Base-by-base conservation (phyloP, 768 basidiomycete genomes). In the Favolaschia claudopus region DNA sequence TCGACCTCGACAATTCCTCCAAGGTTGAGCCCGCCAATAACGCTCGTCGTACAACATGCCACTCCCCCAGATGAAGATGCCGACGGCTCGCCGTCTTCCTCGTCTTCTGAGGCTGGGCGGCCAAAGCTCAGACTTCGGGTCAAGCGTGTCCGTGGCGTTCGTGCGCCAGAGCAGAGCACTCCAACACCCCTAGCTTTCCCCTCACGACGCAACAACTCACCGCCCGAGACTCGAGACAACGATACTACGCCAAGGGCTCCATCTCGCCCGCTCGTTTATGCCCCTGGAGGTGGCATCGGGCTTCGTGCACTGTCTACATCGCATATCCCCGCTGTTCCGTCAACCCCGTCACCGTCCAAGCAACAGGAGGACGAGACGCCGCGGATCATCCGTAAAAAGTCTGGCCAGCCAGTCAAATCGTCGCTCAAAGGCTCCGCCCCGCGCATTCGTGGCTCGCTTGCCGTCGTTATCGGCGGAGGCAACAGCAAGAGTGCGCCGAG, bases 321-420 rank as follows among this genome's bases (percentile, higher is more conserved):
- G n/a, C 67, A 71, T 62, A 66, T 72, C 34, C 72, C 69, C 47
- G 55, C 62, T 62, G 25, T 61, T 67, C 10, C 62, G 62, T 34
- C 65, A 24, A 64, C 73, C 27, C 57, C 65, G 22, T 68, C 72
- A 49, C 63, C 69, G 9, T 58, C 72, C 50, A 65, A 63, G 55
- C 67, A n/a, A n/a, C n/a, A 63, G 39, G 62, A 74, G 12, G 56
- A 63, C 34, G 69, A 70, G 39, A 72, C 77, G 58, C 70, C 82
- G 19, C 76, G 80, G 48, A 77, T 91, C 49, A 78, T 93, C 31
- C 87, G 95, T 59, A 98, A 98, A 75, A 98, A 97, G 76, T 93
- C 93, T 14, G 96, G 96, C 33, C 92, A 97, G 75, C 87, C 92
- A 5, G 86, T 99, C 69, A 95, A 94, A 73, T 88, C 94, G 4